These are phyloP conservation scores for Ustilaginoidea virens DNA, from an alignment of 2,329 filamentous ascomycete genomes.

Conservation along the genomic window DNA sequence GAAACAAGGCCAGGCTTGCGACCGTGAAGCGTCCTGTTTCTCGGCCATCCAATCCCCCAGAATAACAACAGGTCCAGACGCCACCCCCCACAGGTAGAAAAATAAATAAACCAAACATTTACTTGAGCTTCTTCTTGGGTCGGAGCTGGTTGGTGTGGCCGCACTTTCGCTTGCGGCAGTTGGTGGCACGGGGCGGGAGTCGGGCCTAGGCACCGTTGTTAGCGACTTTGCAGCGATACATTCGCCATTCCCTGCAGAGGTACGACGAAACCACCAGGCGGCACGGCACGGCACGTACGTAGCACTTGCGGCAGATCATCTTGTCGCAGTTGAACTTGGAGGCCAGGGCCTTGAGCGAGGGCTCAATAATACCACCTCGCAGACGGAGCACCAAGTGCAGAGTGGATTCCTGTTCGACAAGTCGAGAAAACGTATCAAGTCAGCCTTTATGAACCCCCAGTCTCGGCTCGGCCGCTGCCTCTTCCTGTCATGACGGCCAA, in stretches of 20 bases:
- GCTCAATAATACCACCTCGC: conserved; percentile 98
- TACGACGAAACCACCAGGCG: too few relatives aligned
- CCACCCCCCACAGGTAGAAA: too few relatives aligned
- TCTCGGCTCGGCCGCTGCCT: too few relatives aligned
- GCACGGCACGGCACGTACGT: too few relatives aligned
- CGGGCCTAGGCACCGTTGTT: conserved; percentile 39
- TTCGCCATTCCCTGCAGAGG: background rate
- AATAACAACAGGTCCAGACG: conserved; percentile 29
- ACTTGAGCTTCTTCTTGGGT: conserved; percentile 99
- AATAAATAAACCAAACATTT: conserved; percentile 27
- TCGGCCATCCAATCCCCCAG: conserved; percentile 20
- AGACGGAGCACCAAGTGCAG: conserved; percentile 98
- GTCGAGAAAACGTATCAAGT: conserved; percentile 4
- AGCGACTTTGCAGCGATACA: conserved; percentile 1
- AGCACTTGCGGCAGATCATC: conserved; percentile 99
- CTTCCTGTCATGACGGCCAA: too few relatives aligned
- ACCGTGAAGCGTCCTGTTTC: conserved; percentile 20
- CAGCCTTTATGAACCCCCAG: background rate
- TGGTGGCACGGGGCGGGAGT: conserved; percentile 95
- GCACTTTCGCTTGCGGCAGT: conserved; percentile 99
- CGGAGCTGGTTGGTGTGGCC: conserved; percentile 99
- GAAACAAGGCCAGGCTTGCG: conserved; percentile 22
- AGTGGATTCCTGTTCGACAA: conserved; percentile 76
- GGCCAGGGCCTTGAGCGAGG: conserved; percentile 93
- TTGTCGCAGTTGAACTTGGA: conserved; percentile 99